Conservation (phyloP, 768 basidiomycete species). For the Phanerochaete sordida region DNA sequence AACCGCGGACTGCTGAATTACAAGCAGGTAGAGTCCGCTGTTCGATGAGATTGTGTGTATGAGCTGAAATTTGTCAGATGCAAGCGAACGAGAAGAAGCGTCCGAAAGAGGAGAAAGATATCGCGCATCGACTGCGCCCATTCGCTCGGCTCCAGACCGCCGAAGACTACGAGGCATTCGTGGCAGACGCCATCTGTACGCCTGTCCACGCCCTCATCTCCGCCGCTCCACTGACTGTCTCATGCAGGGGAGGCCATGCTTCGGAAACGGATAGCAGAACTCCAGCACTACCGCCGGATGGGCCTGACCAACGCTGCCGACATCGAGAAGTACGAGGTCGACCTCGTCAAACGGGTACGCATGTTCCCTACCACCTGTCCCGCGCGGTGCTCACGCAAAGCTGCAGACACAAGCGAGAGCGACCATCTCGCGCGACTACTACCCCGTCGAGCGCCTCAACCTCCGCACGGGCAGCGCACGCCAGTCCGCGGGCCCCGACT, state of each 20-base stretch:
- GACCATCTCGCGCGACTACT: conserved; percentile 12
- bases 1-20: conserved; percentile 90
- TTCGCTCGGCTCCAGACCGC: conserved; percentile 90
- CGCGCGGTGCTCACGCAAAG: conserved; percentile 5
- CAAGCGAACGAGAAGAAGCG: conserved; percentile 90
- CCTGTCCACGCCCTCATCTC: background rate
- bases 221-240: background rate
- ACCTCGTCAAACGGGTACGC: conserved; percentile 68
- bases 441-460: conserved; percentile 48
- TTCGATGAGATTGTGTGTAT: no score
- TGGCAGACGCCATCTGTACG: conserved; percentile 88
- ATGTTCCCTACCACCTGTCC: background rate
- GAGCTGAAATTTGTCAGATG: no score
- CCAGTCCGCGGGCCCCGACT: conserved; percentile 53
- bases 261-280: conserved; percentile 83
- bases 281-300: conserved; percentile 86
- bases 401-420: background rate
- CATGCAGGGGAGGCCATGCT: conserved; percentile 78
- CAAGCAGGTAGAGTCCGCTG: conserved; percentile 70
- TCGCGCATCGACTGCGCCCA: conserved; percentile 83
- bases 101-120: conserved; percentile 86
- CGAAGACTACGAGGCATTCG: conserved; percentile 86
- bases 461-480: conserved; percentile 45
- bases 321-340: conserved; percentile 84
- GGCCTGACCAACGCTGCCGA: conserved; percentile 85